A percentile compares a stretch with the other conserved stretches of the same genome.
Conservation (phyloP, 345 rosid genomes). For the Pistacia vera region DNA sequence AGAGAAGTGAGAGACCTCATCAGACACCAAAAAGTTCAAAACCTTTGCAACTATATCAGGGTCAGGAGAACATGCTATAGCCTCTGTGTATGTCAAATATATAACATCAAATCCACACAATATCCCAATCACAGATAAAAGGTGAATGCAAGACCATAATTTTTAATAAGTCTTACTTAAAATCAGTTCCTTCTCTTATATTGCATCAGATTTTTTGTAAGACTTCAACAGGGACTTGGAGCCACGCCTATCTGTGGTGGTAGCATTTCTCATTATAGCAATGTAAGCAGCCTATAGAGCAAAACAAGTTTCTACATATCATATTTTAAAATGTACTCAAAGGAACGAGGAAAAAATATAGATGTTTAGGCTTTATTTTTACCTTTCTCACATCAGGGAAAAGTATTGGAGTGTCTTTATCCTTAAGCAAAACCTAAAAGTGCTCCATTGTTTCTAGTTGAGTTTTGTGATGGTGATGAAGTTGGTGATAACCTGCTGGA, state of each 20-base stretch:
- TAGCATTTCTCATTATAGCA: constrained; percentile 40
- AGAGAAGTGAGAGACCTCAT: constrained; percentile 24
- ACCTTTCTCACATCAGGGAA: constrained; percentile 43
- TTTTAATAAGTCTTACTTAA: constrained; percentile 23
- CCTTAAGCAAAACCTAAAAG: constrained; percentile 29
- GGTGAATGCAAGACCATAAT: neutral
- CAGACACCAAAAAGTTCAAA: constrained; percentile 35
- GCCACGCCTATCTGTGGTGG: constrained; percentile 26
- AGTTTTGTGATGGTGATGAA: constrained; percentile 19
- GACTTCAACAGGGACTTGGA: constrained; percentile 38
- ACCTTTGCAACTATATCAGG: constrained; percentile 31
- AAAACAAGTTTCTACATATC: neutral
- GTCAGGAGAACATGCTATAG: constrained; percentile 36
- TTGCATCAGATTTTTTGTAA: constrained; percentile 44
- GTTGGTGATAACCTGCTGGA: no score
- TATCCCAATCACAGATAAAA: neutral
- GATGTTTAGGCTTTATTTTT: neutral
- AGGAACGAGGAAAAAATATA: neutral
- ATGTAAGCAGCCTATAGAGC: constrained; percentile 43
- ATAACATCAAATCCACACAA: neutral
- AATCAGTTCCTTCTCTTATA: constrained; percentile 47
- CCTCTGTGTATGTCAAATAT: constrained; percentile 23
- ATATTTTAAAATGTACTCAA: neutral
- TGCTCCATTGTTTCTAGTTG: constrained; percentile 30
- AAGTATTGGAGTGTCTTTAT: constrained; percentile 31